phyloP scores from a whole-genome alignment of 257 asterid genomes.

The Solanum corneliomulleri region DNA sequence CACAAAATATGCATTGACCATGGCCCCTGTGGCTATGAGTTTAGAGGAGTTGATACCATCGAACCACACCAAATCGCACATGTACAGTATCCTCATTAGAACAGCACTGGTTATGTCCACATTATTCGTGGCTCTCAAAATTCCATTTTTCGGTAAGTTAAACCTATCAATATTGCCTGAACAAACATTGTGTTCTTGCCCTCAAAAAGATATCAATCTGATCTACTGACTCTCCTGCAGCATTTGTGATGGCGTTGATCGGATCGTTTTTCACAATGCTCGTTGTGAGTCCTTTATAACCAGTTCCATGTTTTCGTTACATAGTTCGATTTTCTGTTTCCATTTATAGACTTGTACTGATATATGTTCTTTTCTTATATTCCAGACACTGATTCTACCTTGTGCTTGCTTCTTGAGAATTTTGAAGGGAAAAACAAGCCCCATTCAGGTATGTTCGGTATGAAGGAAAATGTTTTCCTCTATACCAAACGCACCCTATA shows the following conservation, averaged over 20 bases:
- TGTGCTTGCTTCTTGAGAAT: slow-evolving; percentile 89
- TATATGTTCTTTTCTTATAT: background rate
- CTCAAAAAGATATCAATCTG: background rate
- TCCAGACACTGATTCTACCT: slow-evolving; percentile 79
- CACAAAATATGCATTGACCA: slow-evolving; percentile 89
- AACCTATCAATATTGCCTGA: background rate
- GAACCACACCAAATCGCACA: slow-evolving; percentile 31
- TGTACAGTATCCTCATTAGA: slow-evolving; percentile 59
- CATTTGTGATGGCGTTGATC: slow-evolving; percentile 76
- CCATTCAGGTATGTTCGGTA: slow-evolving; percentile 39
- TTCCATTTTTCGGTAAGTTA: slow-evolving; percentile 77
- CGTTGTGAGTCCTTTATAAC: slow-evolving; percentile 40
- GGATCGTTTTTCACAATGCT: slow-evolving; percentile 93
- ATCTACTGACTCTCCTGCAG: slow-evolving; percentile 13
- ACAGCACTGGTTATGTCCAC: slow-evolving; percentile 74
- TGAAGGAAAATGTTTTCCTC: background rate
- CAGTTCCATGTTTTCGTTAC: background rate
- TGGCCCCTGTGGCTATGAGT: slow-evolving; percentile 90
- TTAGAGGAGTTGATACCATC: slow-evolving; percentile 83
- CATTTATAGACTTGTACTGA: background rate
- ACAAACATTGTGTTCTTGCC: background rate
- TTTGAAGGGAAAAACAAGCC: slow-evolving; percentile 41
- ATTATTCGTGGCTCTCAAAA: slow-evolving; percentile 53
- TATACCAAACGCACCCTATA: background rate
- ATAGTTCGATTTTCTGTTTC: background rate